Evolutionary conservation across 2,329 filamentous ascomycete genomes (phyloP).

Genomic region (Cryphonectria parasitica): DNA sequence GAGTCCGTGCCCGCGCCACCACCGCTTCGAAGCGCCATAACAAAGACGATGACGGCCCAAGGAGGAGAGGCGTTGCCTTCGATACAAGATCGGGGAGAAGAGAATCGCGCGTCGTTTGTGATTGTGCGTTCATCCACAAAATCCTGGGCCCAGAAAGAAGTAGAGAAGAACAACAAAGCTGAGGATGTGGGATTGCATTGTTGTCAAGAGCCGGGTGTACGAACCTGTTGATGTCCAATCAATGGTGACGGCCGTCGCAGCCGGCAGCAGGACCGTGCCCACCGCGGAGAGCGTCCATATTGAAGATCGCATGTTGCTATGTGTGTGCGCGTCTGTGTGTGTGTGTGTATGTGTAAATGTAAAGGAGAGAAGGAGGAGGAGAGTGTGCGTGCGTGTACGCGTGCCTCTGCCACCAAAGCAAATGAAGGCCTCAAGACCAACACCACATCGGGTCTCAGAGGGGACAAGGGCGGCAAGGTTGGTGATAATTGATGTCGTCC

Average conservation of each 20-base stretch:
- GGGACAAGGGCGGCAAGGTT: background rate
- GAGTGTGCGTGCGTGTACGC: background rate
- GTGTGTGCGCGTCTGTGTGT: background rate
- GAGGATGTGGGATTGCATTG: background rate
- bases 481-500: slow-evolving; percentile 7
- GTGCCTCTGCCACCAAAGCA: background rate
- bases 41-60: background rate
- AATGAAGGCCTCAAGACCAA: slow-evolving; percentile 1
- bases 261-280: slow-evolving; percentile 15
- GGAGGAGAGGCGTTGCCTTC: background rate
- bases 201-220: background rate
- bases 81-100: background rate
- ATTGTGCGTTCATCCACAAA: background rate
- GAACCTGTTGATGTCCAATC: slow-evolving; percentile 27
- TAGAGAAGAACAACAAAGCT: background rate
- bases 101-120: background rate
- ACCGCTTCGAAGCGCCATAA: background rate
- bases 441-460: slow-evolving; percentile 16
- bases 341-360: background rate
- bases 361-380: background rate
- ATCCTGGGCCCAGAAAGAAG: background rate
- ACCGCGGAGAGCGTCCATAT: slow-evolving; percentile 21
- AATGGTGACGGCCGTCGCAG: slow-evolving; percentile 23
- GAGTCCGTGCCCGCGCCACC: background rate
- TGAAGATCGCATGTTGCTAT: slow-evolving; percentile 24